Percentiles rank a stretch among this genome's conserved stretches.
Evolutionary conservation across 257 asterid genomes (phyloP).

Genomic region (Coffea eugenioides): DNA sequence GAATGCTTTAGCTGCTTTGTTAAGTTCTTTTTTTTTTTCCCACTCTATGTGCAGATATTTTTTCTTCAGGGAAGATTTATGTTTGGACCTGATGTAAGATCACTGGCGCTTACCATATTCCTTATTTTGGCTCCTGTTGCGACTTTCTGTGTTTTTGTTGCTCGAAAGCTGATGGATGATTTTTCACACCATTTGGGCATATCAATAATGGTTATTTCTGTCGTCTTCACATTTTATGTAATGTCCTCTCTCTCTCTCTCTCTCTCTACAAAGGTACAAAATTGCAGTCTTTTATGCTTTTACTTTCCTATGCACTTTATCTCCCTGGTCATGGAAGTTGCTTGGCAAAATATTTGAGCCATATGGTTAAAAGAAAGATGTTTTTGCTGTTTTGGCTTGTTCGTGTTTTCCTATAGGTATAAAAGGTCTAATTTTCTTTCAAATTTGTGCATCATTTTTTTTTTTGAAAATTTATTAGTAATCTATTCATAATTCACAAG

Average conservation of each 20-base stretch:
- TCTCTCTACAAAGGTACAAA: not conserved
- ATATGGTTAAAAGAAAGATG: not conserved
- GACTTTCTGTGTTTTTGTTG: slow-evolving; percentile 84
- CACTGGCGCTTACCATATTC: slow-evolving; percentile 74
- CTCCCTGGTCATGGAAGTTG: not conserved
- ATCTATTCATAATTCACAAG: not conserved
- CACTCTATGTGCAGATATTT: slow-evolving; percentile 60
- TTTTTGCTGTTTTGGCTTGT: not conserved
- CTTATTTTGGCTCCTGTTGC: slow-evolving; percentile 84
- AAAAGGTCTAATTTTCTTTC: too few species aligned
- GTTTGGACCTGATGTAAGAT: slow-evolving; percentile 94
- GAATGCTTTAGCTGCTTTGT: slow-evolving; percentile 2
- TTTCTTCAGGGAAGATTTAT: slow-evolving; percentile 84
- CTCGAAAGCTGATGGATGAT: slow-evolving; percentile 75
- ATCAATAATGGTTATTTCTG: slow-evolving; percentile 68
- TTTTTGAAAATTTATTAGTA: not conserved
- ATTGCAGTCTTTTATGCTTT: not conserved
- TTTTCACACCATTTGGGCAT: slow-evolving; percentile 63
- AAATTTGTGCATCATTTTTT: not conserved
- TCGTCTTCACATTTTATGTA: slow-evolving; percentile 74
- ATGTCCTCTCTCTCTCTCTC: slow-evolving; percentile 26
- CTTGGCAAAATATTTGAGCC: not conserved
- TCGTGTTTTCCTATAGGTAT: not conserved
- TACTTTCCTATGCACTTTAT: not conserved
- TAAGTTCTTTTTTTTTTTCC: slow-evolving; percentile 17